phyloP scores from a whole-genome alignment of 768 basidiomycete genomes.

The Lentinula raphanica region DNA sequence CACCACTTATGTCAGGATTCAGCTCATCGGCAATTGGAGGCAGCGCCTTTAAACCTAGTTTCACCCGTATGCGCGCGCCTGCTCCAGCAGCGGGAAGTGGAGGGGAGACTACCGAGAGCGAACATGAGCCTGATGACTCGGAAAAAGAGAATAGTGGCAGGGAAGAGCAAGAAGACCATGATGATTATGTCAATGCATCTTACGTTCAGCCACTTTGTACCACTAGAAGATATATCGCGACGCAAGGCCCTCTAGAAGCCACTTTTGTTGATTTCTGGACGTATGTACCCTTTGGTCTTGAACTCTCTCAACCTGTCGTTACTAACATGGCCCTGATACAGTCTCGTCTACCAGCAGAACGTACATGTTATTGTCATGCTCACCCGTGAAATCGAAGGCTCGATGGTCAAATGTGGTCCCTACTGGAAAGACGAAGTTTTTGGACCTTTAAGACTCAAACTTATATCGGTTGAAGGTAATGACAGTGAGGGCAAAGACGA shows the following conservation, averaged over 20 bases:
- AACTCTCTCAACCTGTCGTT: background rate
- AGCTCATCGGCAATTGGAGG: background rate
- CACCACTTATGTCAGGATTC: background rate
- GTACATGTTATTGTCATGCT: conserved; percentile 96
- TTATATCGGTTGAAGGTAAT: conserved; percentile 17
- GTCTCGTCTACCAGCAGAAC: conserved; percentile 90
- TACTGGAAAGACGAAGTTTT: conserved; percentile 78
- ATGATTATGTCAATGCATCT: conserved; percentile 95
- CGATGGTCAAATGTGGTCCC: conserved; percentile 83
- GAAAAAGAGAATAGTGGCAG: background rate
- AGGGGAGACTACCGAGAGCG: conserved; percentile 2
- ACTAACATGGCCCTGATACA: conserved; percentile 21
- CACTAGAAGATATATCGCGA: conserved; percentile 82
- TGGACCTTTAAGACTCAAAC: conserved; percentile 63
- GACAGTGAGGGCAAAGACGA: conserved; percentile 14
- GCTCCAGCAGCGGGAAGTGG: background rate
- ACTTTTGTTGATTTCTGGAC: conserved; percentile 96
- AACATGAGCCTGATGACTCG: background rate
- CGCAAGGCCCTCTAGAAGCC: conserved; percentile 87
- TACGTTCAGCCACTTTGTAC: conserved; percentile 87
- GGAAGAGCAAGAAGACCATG: conserved; percentile 36
- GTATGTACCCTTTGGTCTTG: conserved; percentile 36
- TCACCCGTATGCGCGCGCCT: background rate
- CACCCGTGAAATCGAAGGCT: conserved; percentile 85
- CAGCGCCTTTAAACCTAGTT: conserved; percentile 1